Percentiles rank a stretch among this genome's conserved stretches.
phyloP scores from a whole-genome alignment of 495 filamentous ascomycete species.

The Penicillium cataractarum region DNA sequence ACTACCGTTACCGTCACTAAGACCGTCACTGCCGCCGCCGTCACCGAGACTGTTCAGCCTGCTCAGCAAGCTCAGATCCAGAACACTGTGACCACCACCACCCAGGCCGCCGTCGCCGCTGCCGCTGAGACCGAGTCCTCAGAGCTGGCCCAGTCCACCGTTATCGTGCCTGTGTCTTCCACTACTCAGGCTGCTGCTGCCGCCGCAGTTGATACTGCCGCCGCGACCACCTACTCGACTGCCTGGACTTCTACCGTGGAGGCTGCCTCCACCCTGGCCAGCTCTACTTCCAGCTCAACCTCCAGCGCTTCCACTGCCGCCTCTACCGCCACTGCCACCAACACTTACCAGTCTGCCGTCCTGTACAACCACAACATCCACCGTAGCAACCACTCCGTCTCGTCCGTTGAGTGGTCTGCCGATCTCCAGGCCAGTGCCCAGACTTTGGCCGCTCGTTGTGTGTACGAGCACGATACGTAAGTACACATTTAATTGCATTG shows the following conservation, averaged over 20 bases:
- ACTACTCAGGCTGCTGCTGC: constrained; percentile 16
- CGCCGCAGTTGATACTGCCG: constrained; percentile 18
- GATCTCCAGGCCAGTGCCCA: constrained; percentile 65
- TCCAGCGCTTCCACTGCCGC: constrained; percentile 28
- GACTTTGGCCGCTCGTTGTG: constrained; percentile 58
- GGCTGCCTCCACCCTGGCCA: constrained; percentile 16
- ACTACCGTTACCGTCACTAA: constrained; percentile 63
- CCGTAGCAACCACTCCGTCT: constrained; percentile 79
- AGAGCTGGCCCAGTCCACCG: constrained; percentile 23
- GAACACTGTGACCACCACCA: constrained; percentile 14
- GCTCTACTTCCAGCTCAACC: constrained; percentile 38
- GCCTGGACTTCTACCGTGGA: constrained; percentile 29
- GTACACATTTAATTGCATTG: constrained; percentile 32
- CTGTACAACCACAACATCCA: constrained; percentile 83
- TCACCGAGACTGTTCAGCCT: constrained; percentile 22
- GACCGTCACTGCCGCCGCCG: constrained; percentile 57
- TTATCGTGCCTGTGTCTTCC: constrained; percentile 21
- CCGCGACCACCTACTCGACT: constrained; percentile 19
- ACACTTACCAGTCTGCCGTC: constrained; percentile 49
- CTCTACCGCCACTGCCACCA: constrained; percentile 25
- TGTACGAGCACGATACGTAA: constrained; percentile 78
- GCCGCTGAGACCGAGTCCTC: constrained; percentile 9
- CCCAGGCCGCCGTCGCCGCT: constrained; percentile 12
- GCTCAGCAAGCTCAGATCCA: constrained; percentile 21
- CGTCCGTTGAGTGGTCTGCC: constrained; percentile 63